A percentile compares a stretch with the other conserved stretches of the same genome.
Conservation (phyloP, 345 rosid species). For the Carallia brachiata region DNA sequence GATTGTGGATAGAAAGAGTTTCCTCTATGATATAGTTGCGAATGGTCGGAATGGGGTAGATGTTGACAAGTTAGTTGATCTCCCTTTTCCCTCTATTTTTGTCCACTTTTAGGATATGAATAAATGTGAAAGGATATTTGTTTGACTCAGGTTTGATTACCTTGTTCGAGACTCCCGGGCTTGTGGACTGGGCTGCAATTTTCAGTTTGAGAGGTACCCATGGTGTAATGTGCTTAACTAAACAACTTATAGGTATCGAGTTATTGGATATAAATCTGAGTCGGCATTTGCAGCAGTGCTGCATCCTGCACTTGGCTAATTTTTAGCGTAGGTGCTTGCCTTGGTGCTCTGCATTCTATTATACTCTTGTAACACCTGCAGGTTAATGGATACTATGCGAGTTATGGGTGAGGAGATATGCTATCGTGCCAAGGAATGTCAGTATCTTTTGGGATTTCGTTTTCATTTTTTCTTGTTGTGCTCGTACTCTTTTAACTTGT, state of each 20-base stretch:
- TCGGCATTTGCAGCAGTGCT: too few relatives aligned
- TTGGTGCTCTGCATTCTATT: not conserved
- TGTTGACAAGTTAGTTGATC: constrained; percentile 31
- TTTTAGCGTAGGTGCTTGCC: not conserved
- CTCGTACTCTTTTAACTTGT: not conserved
- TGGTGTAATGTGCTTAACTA: not conserved
- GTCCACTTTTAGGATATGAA: not conserved
- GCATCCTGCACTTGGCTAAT: not conserved
- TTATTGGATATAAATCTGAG: not conserved
- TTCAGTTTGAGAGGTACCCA: constrained; percentile 23
- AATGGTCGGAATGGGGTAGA: constrained; percentile 35
- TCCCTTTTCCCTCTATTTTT: not conserved
- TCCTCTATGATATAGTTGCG: constrained; percentile 34
- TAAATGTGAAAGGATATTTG: too few relatives aligned
- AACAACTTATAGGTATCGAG: not conserved
- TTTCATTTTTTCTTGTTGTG: not conserved
- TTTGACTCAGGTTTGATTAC: constrained; percentile 27
- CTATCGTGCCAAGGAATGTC: constrained; percentile 29
- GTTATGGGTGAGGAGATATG: constrained; percentile 30
- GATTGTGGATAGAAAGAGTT: constrained; percentile 15
- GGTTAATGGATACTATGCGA: constrained; percentile 31
- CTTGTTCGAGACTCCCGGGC: constrained; percentile 30
- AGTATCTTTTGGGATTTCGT: constrained; percentile 11
- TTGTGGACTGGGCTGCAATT: constrained; percentile 29
- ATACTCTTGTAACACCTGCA: constrained; percentile 3